Base-by-base conservation (phyloP, 2,329 filamentous ascomycete genomes). In the Ophiobolus disseminans region DNA sequence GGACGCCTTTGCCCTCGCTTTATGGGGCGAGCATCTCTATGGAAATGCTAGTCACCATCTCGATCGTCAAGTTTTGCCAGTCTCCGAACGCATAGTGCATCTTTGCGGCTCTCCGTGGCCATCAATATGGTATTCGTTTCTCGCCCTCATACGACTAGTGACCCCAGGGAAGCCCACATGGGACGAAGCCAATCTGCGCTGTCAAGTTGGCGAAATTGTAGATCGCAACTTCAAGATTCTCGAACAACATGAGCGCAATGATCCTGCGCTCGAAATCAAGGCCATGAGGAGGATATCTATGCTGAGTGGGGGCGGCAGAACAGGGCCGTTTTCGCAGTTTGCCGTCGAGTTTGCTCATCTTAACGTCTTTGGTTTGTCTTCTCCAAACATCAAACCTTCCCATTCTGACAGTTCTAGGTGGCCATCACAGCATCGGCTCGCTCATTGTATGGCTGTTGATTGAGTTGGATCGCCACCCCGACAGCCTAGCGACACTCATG, bases 1-100 rank as follows among this genome's bases (percentile, higher is more conserved):
- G 25, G 48, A 51, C 7, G 39, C 28, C 19, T 43, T 47, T 11
- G 43, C 48, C 1, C 36, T 40, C 7, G 28, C 38, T 8, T 11
- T 51, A 4, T 51, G 48, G 42, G 42, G 43, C n/a, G 39, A 51
- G 6, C 46, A 25, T 5, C 34, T 46, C 1, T 46, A 47, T 28
- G 43, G 43, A 8, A 35, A 40, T 14, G 28, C 48, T 4, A 34
- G 43, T n/a, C 26, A 34, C 11, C 20, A 31, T 3, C 39, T 30
- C 11, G 39, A 35, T 20, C 38, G 22, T 7, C 20, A 26, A 3
- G 39, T 51, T 1, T 42, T 51, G 25, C 16, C 16, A 1, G 34
- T 47, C 1, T 38, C 48, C 2, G 39, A 39, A 5, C 31, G 39
- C 13, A 40, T 51, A 10, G 11, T 51, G 4, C 14, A 16, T 19